Evolutionary conservation across 306 rosid species (phyloP).

Genomic region (Pueraria montana): DNA sequence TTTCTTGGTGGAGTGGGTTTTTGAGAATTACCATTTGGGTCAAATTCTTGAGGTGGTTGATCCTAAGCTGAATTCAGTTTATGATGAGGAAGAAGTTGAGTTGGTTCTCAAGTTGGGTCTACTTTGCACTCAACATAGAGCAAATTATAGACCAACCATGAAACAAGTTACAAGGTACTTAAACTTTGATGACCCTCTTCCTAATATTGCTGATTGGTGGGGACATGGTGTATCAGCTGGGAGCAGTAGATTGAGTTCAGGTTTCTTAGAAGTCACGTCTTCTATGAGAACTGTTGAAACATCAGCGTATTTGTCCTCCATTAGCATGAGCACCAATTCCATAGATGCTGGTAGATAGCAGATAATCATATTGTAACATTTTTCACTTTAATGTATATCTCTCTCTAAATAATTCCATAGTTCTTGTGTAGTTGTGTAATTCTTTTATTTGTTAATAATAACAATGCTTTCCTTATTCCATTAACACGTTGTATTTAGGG

Average conservation of each 20-base stretch:
- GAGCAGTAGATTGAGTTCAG: conserved; percentile 37
- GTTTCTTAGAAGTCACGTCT: conserved; percentile 40
- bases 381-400: neutral
- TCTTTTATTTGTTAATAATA: conserved; percentile 3
- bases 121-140: conserved; percentile 58
- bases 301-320: conserved; percentile 47
- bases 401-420: neutral
- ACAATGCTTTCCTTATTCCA: neutral
- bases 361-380: neutral
- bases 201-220: conserved; percentile 61
- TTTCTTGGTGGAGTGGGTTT: conserved; percentile 70
- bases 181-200: conserved; percentile 63
- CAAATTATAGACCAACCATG: conserved; percentile 73
- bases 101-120: conserved; percentile 74
- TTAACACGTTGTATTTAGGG: neutral
- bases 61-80: conserved; percentile 54
- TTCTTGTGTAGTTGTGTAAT: neutral
- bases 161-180: conserved; percentile 63
- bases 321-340: conserved; percentile 47
- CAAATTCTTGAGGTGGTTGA: conserved; percentile 57
- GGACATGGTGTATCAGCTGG: conserved; percentile 42
- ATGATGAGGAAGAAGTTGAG: conserved; percentile 60
- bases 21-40: conserved; percentile 51
- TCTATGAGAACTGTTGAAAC: conserved; percentile 9
- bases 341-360: conserved; percentile 59